Evolutionary conservation across 2,329 filamentous ascomycete species (phyloP), one percentile per base, ranked within the genome.

Genomic region (Botrytis squamosa): DNA sequence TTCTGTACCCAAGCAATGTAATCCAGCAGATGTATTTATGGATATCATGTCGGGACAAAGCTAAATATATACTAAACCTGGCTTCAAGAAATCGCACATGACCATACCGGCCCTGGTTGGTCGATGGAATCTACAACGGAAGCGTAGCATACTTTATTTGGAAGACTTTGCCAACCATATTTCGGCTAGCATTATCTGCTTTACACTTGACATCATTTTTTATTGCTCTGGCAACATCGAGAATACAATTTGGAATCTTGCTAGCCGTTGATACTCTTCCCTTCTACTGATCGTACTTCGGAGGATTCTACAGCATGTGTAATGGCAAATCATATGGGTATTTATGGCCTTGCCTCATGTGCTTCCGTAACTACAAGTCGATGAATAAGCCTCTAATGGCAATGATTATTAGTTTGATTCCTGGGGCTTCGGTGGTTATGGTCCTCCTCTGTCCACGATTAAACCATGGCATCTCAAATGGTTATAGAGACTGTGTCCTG

Each of bases 11-110:
- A 14, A 59, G 18, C 20, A 55, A 25, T 42, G 22, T 33, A 69
- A 59, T 52, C 66, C 66, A 6, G 66, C 49, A 29, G 49, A 69
- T 42, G 22, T 22, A 20, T 69, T 40, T 6, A 69, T 69, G 46
- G 25, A 69, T 44, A 59, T 59, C 3, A 29, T 57, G 18, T 59
- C 66, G 14, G 49, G 66, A 29, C 22, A 69, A 29, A 49, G 66
- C 6, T 3, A 40, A 69, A 69, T 25, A 33, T 69, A 59, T 25
- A 14, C 36, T 20, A 38, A 40, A 57, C 8, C 20, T 52, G 49
- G 49, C 25, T 67, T 14, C 33, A 62, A 38, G 38, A 40, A 14
- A 40, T 62, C 59, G 1, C 22, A 62, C 12, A 16, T 62, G 59
- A 16, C 12, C 36, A n/a, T 40, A 16, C 6, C 22, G 6, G 20